Conservation (phyloP, 257 asterid species). For the Forsythia viridissima region DNA sequence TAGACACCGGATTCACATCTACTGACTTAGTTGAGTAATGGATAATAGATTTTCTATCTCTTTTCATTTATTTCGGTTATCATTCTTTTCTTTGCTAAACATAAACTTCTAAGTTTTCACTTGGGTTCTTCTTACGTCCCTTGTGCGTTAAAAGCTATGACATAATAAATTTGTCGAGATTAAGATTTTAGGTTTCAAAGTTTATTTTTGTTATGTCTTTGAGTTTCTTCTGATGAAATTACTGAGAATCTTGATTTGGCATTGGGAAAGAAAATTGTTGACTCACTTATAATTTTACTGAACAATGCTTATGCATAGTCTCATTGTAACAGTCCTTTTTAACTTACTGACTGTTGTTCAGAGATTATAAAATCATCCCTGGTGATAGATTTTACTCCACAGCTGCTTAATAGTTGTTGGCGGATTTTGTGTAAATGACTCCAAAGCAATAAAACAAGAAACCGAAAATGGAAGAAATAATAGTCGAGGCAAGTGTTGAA, state of each 20-base stretch:
- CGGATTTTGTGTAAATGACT: too few species aligned
- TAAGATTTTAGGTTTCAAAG: neutral
- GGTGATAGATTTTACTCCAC: neutral
- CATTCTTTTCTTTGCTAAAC: neutral
- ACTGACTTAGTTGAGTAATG: neutral
- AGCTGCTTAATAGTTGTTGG: neutral
- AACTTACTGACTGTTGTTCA: neutral
- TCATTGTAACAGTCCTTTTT: neutral
- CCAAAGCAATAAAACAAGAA: too few species aligned
- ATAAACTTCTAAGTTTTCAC: neutral
- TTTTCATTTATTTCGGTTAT: too few species aligned
- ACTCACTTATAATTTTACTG: neutral
- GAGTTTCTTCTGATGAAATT: neutral
- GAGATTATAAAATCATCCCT: neutral
- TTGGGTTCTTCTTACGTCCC: neutral
- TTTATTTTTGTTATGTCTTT: neutral
- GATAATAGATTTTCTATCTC: neutral
- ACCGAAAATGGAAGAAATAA: too few species aligned
- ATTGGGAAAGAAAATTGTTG: neutral
- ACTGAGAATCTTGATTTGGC: neutral
- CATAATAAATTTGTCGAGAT: neutral
- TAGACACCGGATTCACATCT: neutral
- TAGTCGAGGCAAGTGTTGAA: too few species aligned
- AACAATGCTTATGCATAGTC: too few species aligned
- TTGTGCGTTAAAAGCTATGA: neutral